Conservation (phyloP, 2,329 filamentous ascomycete genomes). For the Ascochyta clinopodiicola region DNA sequence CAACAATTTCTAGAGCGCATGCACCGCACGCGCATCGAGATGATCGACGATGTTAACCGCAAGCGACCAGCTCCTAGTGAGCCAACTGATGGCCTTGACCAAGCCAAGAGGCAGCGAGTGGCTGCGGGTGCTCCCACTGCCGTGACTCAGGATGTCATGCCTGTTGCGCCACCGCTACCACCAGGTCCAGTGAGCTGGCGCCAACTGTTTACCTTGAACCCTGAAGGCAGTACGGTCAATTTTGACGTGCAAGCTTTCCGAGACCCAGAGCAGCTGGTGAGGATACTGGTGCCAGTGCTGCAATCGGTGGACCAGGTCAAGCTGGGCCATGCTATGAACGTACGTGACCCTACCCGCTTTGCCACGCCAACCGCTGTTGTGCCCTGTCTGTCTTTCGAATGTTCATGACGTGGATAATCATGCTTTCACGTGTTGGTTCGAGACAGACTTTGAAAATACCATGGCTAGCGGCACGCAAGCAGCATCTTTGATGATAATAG, state of each 20-base stretch:
- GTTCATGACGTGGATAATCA: background rate
- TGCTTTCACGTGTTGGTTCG: conserved; percentile 12
- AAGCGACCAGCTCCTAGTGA: conserved; percentile 78
- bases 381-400: background rate
- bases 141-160: conserved; percentile 34
- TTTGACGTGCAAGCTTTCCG: conserved; percentile 87
- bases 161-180: conserved; percentile 72
- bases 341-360: conserved; percentile 50
- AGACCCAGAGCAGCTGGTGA: conserved; percentile 71
- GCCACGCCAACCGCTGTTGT: background rate
- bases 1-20: conserved; percentile 86
- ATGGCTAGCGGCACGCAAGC: background rate
- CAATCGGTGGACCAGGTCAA: conserved; percentile 72
- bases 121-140: conserved; percentile 56
- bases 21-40: conserved; percentile 76
- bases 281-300: conserved; percentile 81
- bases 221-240: conserved; percentile 72
- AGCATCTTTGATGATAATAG: background rate
- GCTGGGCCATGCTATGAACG: conserved; percentile 76
- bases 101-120: conserved; percentile 80
- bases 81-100: conserved; percentile 74
- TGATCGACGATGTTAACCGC: conserved; percentile 77
- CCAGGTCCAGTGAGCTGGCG: conserved; percentile 79
- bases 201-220: conserved; percentile 85
- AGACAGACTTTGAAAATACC: background rate